Evolutionary conservation across 768 basidiomycete species (phyloP).

Genomic region (Sporobolomyces phaffii): DNA sequence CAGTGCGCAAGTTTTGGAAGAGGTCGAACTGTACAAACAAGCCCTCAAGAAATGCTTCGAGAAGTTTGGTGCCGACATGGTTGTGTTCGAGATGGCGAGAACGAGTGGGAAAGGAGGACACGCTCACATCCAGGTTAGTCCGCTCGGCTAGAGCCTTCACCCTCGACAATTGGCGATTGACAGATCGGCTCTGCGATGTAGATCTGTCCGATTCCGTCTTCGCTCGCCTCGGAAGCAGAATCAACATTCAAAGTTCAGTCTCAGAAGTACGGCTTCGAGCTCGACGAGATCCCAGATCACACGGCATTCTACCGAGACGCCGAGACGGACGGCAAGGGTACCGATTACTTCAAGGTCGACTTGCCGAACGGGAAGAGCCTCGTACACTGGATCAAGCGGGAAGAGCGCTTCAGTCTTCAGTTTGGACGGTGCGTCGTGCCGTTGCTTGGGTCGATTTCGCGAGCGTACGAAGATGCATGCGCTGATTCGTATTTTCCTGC

Average conservation of each 20-base stretch:
- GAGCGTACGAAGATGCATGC: not conserved
- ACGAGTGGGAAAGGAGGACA: slow-evolving; percentile 81
- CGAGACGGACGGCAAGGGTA: slow-evolving; percentile 53
- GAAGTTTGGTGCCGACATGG: slow-evolving; percentile 60
- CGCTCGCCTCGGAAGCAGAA: slow-evolving; percentile 60
- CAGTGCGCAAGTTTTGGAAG: slow-evolving; percentile 65
- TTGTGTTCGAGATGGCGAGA: slow-evolving; percentile 83
- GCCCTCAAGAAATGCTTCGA: slow-evolving; percentile 68
- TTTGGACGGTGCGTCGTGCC: slow-evolving; percentile 72
- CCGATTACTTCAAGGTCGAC: slow-evolving; percentile 80
- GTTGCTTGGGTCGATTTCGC: not conserved
- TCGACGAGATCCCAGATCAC: slow-evolving; percentile 64
- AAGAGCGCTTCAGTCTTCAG: slow-evolving; percentile 76
- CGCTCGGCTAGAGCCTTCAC: too few relatives aligned
- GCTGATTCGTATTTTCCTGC: too few relatives aligned
- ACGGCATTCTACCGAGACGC: slow-evolving; percentile 49
- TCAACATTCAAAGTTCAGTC: slow-evolving; percentile 69
- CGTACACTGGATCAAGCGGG: slow-evolving; percentile 74
- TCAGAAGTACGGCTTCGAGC: slow-evolving; percentile 60
- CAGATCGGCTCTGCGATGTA: too few relatives aligned
- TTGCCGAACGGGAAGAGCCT: slow-evolving; percentile 77
- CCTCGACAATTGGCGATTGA: too few relatives aligned
- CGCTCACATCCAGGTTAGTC: slow-evolving; percentile 72
- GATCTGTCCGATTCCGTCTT: slow-evolving; percentile 62
- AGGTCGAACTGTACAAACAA: slow-evolving; percentile 74